A percentile compares a stretch with the other conserved stretches of the same genome.
These are phyloP conservation scores for Cercophora newfieldiana DNA, from an alignment of 495 filamentous ascomycete species.

Conservation along the genomic window DNA sequence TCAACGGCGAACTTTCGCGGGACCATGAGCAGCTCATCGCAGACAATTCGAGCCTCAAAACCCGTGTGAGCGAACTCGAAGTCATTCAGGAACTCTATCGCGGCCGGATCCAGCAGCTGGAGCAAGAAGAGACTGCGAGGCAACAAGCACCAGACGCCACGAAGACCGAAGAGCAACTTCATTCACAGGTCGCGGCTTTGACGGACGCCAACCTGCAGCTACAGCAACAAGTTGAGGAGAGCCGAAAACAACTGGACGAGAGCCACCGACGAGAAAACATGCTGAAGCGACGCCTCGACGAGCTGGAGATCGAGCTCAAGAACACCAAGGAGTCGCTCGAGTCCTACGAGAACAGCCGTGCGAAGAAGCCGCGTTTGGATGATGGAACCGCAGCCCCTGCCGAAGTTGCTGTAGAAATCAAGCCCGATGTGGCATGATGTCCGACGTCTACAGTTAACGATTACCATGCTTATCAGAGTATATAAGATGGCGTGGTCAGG, in stretches of 20 bases:
- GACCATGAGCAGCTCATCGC: slow-evolving; percentile 78
- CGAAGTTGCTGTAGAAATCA: neutral
- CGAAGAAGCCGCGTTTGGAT: slow-evolving; percentile 41
- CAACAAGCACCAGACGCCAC: slow-evolving; percentile 61
- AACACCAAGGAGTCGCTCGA: slow-evolving; percentile 41
- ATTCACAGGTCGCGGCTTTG: slow-evolving; percentile 45
- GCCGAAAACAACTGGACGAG: slow-evolving; percentile 71
- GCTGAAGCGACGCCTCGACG: slow-evolving; percentile 77
- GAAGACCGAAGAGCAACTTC: slow-evolving; percentile 43
- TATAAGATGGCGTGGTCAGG: neutral
- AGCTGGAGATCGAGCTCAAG: slow-evolving; percentile 64
- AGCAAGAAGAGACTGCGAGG: slow-evolving; percentile 63
- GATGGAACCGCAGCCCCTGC: slow-evolving; percentile 30
- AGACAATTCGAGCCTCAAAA: slow-evolving; percentile 79
- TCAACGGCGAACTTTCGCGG: slow-evolving; percentile 71
- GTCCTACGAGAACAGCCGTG: slow-evolving; percentile 35
- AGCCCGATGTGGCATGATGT: neutral
- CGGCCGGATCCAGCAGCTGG: slow-evolving; percentile 82
- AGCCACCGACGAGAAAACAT: slow-evolving; percentile 75
- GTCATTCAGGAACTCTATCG: slow-evolving; percentile 93
- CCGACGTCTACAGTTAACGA: neutral
- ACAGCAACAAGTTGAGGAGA: slow-evolving; percentile 69
- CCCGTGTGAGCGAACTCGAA: slow-evolving; percentile 88
- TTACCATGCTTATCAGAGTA: neutral
- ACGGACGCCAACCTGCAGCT: slow-evolving; percentile 40